phyloP scores from a whole-genome alignment of 352 stramenopile genomes.

The Globisporangium canariense region DNA sequence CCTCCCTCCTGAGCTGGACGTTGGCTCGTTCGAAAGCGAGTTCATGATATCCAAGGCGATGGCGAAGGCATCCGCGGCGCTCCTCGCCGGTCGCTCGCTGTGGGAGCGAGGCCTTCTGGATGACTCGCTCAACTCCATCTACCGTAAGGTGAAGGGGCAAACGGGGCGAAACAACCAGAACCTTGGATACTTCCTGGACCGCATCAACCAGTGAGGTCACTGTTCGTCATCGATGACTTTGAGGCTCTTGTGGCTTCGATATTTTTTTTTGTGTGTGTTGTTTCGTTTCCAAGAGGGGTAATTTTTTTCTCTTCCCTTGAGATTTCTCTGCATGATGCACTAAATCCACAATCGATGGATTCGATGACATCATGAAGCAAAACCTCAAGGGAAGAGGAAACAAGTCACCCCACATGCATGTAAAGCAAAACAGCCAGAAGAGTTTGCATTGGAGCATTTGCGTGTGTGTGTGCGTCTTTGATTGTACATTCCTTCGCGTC shows the following conservation, averaged over 20 bases:
- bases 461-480: constrained; percentile 1
- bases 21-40: constrained; percentile 42
- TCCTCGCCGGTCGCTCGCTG: constrained; percentile 55
- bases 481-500: neutral
- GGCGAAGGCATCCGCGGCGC: constrained; percentile 55
- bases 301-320: neutral
- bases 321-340: constrained; percentile 3
- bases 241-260: neutral
- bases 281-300: neutral
- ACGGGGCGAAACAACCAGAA: constrained; percentile 35
- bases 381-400: neutral
- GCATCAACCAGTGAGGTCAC: constrained; percentile 31
- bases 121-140: constrained; percentile 70
- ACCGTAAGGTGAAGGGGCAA: constrained; percentile 55
- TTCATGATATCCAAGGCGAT: constrained; percentile 52
- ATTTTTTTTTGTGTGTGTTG: neutral
- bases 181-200: constrained; percentile 50
- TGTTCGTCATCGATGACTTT: neutral
- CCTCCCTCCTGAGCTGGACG: constrained; percentile 48
- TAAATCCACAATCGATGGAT: constrained; percentile 5
- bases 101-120: constrained; percentile 52
- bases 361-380: neutral
- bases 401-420: neutral
- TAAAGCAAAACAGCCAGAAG: neutral
- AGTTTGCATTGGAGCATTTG: constrained; percentile 1